A percentile compares a stretch with the other conserved stretches of the same genome.
These are phyloP conservation scores for Phyllosticta citrichinensis DNA, from an alignment of 2,329 filamentous ascomycete species.

Conservation along the genomic window DNA sequence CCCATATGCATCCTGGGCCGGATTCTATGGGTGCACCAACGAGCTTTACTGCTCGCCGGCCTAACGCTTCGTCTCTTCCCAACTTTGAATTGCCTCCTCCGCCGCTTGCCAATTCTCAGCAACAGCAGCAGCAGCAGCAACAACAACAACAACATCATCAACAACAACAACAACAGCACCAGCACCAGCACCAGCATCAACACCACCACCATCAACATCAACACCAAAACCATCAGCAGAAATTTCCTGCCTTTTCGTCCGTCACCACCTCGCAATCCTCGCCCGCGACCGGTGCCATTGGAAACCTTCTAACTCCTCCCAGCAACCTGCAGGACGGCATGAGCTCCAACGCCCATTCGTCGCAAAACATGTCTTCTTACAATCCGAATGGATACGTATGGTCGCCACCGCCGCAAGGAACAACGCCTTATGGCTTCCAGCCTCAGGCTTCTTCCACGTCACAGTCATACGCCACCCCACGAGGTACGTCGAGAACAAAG, in stretches of 20 bases:
- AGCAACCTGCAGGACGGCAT: constrained; percentile 49
- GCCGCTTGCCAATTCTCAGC: constrained; percentile 38
- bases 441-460: constrained; percentile 17
- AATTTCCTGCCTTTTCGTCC: constrained; percentile 19
- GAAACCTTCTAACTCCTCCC: constrained; percentile 53
- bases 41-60: constrained; percentile 61
- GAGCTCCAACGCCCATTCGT: constrained; percentile 48
- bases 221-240: constrained; percentile 17
- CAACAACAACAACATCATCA: background rate
- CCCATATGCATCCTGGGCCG: constrained; percentile 52
- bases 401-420: constrained; percentile 46
- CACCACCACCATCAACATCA: background rate
- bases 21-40: constrained; percentile 51
- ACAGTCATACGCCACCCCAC: constrained; percentile 25
- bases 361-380: constrained; percentile 48
- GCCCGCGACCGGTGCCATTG: constrained; percentile 37
- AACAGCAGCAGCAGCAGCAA: background rate
- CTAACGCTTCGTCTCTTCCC: constrained; percentile 58
- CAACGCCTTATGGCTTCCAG: constrained; percentile 45
- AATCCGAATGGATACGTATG: constrained; percentile 53
- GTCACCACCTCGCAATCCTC: constrained; percentile 36
- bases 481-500: constrained; percentile 32
- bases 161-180: background rate
- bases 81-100: constrained; percentile 60
- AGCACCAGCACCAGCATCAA: background rate